Conservation (phyloP, 441 rosid species). For the Melastoma candidum region DNA sequence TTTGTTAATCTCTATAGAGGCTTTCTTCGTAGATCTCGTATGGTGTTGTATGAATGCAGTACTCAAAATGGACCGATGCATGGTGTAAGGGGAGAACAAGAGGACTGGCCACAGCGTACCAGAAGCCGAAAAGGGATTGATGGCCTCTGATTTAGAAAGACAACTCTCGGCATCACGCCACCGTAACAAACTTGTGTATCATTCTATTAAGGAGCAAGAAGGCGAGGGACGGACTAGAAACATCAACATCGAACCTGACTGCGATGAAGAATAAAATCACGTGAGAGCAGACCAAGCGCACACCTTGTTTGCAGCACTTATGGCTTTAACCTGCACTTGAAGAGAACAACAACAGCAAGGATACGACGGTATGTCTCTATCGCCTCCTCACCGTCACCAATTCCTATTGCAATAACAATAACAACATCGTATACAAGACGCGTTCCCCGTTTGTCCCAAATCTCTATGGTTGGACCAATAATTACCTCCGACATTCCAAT, state of each 20-base stretch:
- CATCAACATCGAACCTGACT: not conserved
- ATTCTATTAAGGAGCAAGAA: constrained; percentile 25
- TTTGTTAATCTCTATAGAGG: too few species aligned
- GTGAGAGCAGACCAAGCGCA: constrained; percentile 7
- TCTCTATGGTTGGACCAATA: too few species aligned
- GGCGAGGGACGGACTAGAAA: not conserved
- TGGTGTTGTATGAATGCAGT: too few species aligned
- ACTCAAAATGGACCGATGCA: too few species aligned
- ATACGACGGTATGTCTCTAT: constrained; percentile 60
- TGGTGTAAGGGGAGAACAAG: too few species aligned
- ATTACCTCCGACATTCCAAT: too few species aligned
- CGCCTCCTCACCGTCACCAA: constrained; percentile 22
- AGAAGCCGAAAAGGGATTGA: constrained; percentile 44
- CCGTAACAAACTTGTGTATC: constrained; percentile 56
- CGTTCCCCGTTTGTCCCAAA: too few species aligned
- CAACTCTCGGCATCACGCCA: constrained; percentile 87
- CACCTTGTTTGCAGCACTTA: constrained; percentile 44
- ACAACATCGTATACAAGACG: too few species aligned
- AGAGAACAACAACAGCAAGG: constrained; percentile 45
- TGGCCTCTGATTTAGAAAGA: constrained; percentile 73
- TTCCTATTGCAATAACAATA: too few species aligned
- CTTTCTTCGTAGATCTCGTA: too few species aligned
- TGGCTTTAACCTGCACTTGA: constrained; percentile 68
- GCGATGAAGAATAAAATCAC: not conserved
- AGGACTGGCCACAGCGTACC: constrained; percentile 13